Base-by-base conservation (phyloP, 768 basidiomycete species). In the Chiua virens region DNA sequence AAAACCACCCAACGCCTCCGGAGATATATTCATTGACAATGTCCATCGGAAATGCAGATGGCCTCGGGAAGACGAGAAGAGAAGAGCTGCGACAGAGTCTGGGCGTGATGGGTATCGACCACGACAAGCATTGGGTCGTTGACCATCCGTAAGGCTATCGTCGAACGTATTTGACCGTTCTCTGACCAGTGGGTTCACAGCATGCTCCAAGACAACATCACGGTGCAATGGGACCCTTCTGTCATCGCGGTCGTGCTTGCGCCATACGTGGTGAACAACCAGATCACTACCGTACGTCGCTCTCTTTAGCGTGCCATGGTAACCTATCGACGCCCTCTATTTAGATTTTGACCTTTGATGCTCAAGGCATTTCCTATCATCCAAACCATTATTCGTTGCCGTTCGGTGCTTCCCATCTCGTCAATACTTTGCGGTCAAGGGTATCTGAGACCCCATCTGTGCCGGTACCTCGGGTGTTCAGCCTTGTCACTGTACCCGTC, bases 301-400 rank as follows among this genome's bases (percentile, higher is more conserved):
- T 42, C 40, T 37, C 25, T 47, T 55, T 10, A 22, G 25, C 14
- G 52, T 23, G 14, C 28, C 22, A 17, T 10, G 28, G 47, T n/a
- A 9, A 49, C 28, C 45, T 45, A 20, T 43, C 34, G 14, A 23
- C 35, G 10, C 47, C 30, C 23, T 51, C 25, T n/a, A n/a, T n/a
- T n/a, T 58, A 95, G 92, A 83, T 96, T 42, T 73, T 97, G 42
- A 95, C 92, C 0, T 97, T 96, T 63, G 94, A 97, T 67, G 51
- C 71, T 0, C 57, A 60, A 3, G 94, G 93, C 3, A 73, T 96
- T 14, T 91, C 93, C n/a, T 74, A 73, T 4, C 94, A 96, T 62
- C 89, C 89, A 3, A 97, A 97, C 64, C 94, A 97, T 68, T 76
- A 73, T 55, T 84, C 92, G 1, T 74, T 94, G 17, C 80, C 79